These are phyloP conservation scores for Mycena polygramma DNA, from an alignment of 768 basidiomycete species.

Conservation along the genomic window DNA sequence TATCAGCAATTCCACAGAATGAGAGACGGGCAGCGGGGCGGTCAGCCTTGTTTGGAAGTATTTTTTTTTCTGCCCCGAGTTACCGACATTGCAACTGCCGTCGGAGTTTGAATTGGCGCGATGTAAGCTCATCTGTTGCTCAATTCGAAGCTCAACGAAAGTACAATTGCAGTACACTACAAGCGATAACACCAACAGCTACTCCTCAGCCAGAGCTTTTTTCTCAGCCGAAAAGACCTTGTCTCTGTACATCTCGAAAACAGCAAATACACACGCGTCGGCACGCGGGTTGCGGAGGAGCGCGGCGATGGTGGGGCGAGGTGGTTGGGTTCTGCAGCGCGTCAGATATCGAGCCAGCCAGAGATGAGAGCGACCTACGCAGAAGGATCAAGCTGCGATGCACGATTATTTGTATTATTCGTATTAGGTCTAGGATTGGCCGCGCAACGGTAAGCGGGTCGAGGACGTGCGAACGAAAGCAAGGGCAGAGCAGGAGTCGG, in stretches of 20 bases:
- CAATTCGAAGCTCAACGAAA: too few species aligned
- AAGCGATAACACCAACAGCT: too few species aligned
- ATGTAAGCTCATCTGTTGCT: too few species aligned
- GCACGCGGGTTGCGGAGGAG: conserved; percentile 16
- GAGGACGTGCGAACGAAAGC: conserved; percentile 7
- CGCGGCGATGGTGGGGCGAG: conserved; percentile 20
- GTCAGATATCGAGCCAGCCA: neutral
- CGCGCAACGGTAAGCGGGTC: neutral
- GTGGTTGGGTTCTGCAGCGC: neutral
- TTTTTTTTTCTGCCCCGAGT: too few species aligned
- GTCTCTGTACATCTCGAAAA: conserved; percentile 44
- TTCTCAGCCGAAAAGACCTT: conserved; percentile 39
- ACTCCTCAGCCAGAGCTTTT: neutral
- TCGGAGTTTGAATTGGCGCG: too few species aligned
- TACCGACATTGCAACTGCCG: too few species aligned
- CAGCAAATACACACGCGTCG: conserved; percentile 14
- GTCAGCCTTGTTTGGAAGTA: too few species aligned
- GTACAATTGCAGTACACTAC: too few species aligned
- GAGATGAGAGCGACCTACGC: neutral
- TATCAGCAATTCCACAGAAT: neutral
- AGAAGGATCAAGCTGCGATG: neutral
- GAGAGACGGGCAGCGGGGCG: neutral
- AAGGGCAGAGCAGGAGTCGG: conserved; percentile 7
- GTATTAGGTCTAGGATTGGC: neutral
- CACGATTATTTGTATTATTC: neutral